Percentiles rank a stretch among this genome's conserved stretches.
These are phyloP conservation scores for Trichosanthes truncata DNA, from an alignment of 306 rosid genomes.

Conservation along the genomic window DNA sequence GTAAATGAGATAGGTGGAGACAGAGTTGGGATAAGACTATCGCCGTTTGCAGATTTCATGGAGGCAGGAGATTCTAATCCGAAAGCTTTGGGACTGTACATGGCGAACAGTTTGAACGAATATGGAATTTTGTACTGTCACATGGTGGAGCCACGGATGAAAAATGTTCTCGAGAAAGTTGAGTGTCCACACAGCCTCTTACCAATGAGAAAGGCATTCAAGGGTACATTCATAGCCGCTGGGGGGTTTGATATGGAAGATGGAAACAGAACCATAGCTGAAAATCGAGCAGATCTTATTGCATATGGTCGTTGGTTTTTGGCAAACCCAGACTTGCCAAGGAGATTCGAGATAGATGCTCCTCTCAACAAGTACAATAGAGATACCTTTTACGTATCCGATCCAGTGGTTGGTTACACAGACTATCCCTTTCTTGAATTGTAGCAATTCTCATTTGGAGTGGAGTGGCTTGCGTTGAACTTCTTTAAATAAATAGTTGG, in stretches of 20 bases:
- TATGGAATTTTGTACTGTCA: conserved; percentile 45
- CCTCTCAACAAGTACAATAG: conserved; percentile 18
- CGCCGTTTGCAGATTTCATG: conserved; percentile 47
- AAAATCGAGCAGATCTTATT: conserved; percentile 16
- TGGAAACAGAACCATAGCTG: conserved; percentile 17
- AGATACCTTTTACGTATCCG: conserved; percentile 5
- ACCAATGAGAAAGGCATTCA: conserved; percentile 33
- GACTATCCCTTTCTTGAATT: conserved; percentile 19
- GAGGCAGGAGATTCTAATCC: conserved; percentile 63
- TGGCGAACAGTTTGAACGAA: conserved; percentile 32
- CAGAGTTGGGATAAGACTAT: conserved; percentile 59
- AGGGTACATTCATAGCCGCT: conserved; percentile 21
- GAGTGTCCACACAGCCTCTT: conserved; percentile 20
- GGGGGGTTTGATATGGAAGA: conserved; percentile 19
- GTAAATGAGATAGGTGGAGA: conserved; percentile 43
- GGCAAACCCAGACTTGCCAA: conserved; percentile 26
- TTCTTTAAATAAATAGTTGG: neutral
- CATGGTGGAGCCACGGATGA: conserved; percentile 57
- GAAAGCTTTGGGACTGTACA: conserved; percentile 34
- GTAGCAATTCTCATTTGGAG: neutral
- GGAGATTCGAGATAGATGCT: conserved; percentile 10
- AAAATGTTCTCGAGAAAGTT: conserved; percentile 2
- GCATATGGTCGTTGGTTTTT: conserved; percentile 22
- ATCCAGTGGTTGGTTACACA: conserved; percentile 23
- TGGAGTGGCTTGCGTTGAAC: neutral